These are phyloP conservation scores for Zoysia matrella DNA, from an alignment of 202 grass and related monocot species.

Conservation along the genomic window DNA sequence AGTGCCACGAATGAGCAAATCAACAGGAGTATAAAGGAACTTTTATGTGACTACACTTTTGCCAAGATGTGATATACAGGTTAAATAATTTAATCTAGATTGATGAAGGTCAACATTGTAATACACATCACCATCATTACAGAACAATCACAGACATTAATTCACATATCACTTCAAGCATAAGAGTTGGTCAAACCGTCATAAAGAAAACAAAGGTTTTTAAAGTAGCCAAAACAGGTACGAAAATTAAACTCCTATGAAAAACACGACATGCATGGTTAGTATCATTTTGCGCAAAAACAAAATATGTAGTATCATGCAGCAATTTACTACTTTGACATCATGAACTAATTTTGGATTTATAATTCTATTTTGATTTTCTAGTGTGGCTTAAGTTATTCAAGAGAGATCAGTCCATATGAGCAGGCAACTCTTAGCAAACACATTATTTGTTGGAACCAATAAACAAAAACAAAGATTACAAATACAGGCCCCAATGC, in stretches of 20 bases:
- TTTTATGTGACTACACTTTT: constrained; percentile 10
- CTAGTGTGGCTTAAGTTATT: neutral
- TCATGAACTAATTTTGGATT: neutral
- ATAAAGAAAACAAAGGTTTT: neutral
- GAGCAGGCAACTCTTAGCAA: constrained; percentile 12
- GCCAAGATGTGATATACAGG: constrained; percentile 28
- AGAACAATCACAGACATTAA: neutral
- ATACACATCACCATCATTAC: neutral
- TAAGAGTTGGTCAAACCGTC: neutral
- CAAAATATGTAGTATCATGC: neutral
- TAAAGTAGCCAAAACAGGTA: neutral
- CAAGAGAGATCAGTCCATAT: neutral
- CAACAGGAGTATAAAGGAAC: constrained; percentile 22
- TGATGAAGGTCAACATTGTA: neutral
- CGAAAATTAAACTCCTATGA: constrained; percentile 6
- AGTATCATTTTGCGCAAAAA: neutral
- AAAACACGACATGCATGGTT: neutral
- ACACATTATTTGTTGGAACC: neutral
- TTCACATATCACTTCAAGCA: neutral
- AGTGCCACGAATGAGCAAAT: constrained; percentile 29
- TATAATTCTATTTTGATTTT: neutral
- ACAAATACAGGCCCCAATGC: neutral
- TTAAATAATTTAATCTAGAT: constrained; percentile 2
- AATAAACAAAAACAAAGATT: too few species aligned
- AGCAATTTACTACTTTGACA: constrained; percentile 2